Evolutionary conservation across 2,329 filamentous ascomycete genomes (phyloP), one percentile per base, ranked within the genome.

Genomic region (Balansia obtecta): DNA sequence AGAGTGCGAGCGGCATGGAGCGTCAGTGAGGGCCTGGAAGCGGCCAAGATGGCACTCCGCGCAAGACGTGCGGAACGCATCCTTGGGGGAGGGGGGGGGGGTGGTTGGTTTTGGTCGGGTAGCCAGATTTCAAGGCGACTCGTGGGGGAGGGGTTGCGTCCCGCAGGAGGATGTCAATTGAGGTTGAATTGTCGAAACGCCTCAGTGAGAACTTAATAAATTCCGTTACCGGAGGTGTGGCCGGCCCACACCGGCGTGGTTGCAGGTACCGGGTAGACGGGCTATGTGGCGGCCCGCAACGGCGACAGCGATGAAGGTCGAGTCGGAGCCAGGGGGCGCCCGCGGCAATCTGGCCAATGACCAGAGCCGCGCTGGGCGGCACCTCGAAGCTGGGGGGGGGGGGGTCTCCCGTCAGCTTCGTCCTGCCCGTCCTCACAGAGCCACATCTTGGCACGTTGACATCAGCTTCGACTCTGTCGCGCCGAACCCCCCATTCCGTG

Each of bases 1-100:
- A 57, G 55, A 27, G 59, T 57, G 58, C 58, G 62, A 52, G 54
- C 60, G 30, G 61, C 56, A 20, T 63, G 62, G 30, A 60, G 51
- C 49, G 61, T 52, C 58, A 73, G 69, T 39, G 65, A 63, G 42
- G 67, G 61, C 54, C 62, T 59, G 27, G 58, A 54, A 38, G 61
- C 58, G 57, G 63, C 60, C 58, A 64, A 58, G 47, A 69, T 58
- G 57, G 64, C 63, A 56, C 59, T 58, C 55, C 61, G 61, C 45
- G 60, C 56, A 33, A 61, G 54, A 41, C 62, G 52, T 52, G 61
- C 54, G 37, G 66, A 60, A 50, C 64, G 60, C 63, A 68, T 66
- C 47, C 55, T 30, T 46, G 13, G 9, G 20, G 20, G 20, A 22
- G n/a, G n/a, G n/a, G n/a, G n/a, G n/a, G n/a, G n/a, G n/a, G n/a